Evolutionary conservation across 2,329 filamentous ascomycete species (phyloP), one percentile per base, ranked within the genome.

Genomic region (Pezicula neosporulosa): DNA sequence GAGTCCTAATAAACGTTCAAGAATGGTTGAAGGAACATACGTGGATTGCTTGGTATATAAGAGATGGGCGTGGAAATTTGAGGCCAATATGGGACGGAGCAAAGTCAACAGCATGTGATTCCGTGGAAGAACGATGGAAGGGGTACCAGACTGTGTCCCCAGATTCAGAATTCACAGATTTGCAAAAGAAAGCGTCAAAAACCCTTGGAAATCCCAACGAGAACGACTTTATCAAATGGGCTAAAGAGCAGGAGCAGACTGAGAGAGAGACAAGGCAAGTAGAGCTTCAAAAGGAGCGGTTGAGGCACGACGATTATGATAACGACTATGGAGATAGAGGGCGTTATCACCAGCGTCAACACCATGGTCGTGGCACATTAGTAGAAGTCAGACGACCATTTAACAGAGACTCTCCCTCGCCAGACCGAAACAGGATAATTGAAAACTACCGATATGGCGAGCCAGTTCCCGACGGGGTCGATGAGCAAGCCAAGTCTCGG

Each of bases 41-140:
- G 0, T 70, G 68, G 69, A 71, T 71, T 30, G 47, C 55, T 6
- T 71, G 67, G 66, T 64, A 63, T 35, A 62, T 70, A 2, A 55
- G 68, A 15, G 66, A 70, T 46, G 63, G 59, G 3, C 51, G 63
- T 38, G 67, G 68, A 0, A 57, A 65, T 28, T 45, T 70, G 8
- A 47, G 64, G 15, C 65, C 55, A 2, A 35, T 70, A 0, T 68
- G 65, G 67, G 52, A 66, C 35, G 45, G 52, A 21, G 9, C 36
- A 7, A 47, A 42, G 15, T 27, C 38, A 12, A 49, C 28, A 44
- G 35, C 21, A 12, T 38, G 28, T 24, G 21, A 5, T 8, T 37
- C 30, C 3, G 28, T n/a, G 16, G 47, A 48, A 16, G 21, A 47
- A 44, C 21, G 28, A 16, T 47, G 38, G 30, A 47, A 50, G 30